Evolutionary conservation across 805 yeast genomes (phyloP).

Genomic region (Ogataea paraovalis): DNA sequence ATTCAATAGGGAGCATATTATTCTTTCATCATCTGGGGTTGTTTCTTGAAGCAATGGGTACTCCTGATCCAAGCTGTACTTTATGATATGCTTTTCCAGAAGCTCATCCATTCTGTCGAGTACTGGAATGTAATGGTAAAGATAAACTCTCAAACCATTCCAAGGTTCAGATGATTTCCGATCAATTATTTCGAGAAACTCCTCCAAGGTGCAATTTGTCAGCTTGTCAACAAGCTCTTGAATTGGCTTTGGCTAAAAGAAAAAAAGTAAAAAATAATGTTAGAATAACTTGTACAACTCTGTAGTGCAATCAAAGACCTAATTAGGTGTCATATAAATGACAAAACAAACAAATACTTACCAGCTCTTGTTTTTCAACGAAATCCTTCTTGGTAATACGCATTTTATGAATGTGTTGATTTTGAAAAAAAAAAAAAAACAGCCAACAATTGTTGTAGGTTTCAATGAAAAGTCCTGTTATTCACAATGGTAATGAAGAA

Average conservation of each 20-base stretch:
- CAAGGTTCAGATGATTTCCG: conserved; percentile 22
- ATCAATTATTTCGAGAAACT: conserved; percentile 17
- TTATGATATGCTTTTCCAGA: conserved; percentile 48
- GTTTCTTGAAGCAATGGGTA: conserved; percentile 45
- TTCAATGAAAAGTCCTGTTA: no score
- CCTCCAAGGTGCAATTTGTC: conserved; percentile 16
- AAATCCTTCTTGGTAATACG: conserved; percentile 13
- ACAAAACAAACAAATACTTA: conserved; percentile 1
- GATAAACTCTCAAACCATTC: conserved; percentile 39
- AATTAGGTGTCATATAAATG: background rate
- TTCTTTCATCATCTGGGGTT: conserved; percentile 39
- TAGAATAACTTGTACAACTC: background rate
- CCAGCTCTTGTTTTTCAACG: conserved; percentile 16
- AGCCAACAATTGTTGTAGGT: no score
- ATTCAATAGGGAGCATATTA: conserved; percentile 49
- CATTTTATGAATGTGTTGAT: conserved; percentile 5
- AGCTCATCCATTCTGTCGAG: conserved; percentile 72
- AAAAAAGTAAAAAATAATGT: conserved; percentile 1
- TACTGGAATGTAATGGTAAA: conserved; percentile 73
- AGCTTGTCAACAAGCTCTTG: conserved; percentile 14
- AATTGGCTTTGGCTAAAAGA: conserved; percentile 16
- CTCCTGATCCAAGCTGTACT: conserved; percentile 48
- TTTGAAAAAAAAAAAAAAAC: background rate
- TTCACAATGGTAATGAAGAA: no score
- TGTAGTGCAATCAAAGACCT: conserved; percentile 1